Evolutionary conservation across 2,329 filamentous ascomycete genomes (phyloP).

Genomic region (Sporothrix sp.): DNA sequence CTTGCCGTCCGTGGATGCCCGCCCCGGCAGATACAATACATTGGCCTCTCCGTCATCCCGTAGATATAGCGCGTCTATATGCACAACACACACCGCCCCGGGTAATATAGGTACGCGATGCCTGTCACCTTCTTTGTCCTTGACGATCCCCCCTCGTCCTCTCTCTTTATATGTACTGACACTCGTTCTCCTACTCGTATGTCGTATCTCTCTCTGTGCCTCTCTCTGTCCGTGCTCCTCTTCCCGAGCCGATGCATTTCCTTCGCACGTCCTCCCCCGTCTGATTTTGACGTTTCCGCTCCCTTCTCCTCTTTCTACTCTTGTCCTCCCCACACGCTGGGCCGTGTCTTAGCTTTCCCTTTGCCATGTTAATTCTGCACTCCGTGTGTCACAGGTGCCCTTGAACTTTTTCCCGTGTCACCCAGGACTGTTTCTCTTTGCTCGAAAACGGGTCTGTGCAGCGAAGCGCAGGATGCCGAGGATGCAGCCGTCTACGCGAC

Average conservation of each 20-base stretch:
- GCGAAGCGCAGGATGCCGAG: too few species aligned
- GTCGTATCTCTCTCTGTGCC: neutral
- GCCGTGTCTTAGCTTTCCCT: constrained; percentile 2
- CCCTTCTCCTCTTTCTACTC: neutral
- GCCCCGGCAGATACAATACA: constrained; percentile 8
- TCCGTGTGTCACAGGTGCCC: too few species aligned
- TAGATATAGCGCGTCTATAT: neutral
- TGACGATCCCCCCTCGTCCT: neutral
- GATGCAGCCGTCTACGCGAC: too few species aligned
- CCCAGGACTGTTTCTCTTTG: too few species aligned
- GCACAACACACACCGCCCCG: neutral
- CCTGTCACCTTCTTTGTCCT: neutral
- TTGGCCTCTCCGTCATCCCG: neutral
- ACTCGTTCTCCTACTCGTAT: too few species aligned
- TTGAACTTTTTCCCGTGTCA: too few species aligned
- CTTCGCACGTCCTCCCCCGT: neutral
- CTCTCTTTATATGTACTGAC: too few species aligned
- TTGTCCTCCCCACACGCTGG: neutral
- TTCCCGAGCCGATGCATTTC: neutral
- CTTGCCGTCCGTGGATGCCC: constrained; percentile 1
- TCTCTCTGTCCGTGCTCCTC: neutral
- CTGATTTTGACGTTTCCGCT: neutral
- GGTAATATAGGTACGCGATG: constrained; percentile 2
- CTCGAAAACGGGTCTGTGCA: constrained; percentile 1
- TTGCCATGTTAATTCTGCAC: neutral